Evolutionary conservation across 78 protist genomes (phyloP), one percentile per base, ranked within the genome.

Genomic region (Pigoraptor vietnamica): DNA sequence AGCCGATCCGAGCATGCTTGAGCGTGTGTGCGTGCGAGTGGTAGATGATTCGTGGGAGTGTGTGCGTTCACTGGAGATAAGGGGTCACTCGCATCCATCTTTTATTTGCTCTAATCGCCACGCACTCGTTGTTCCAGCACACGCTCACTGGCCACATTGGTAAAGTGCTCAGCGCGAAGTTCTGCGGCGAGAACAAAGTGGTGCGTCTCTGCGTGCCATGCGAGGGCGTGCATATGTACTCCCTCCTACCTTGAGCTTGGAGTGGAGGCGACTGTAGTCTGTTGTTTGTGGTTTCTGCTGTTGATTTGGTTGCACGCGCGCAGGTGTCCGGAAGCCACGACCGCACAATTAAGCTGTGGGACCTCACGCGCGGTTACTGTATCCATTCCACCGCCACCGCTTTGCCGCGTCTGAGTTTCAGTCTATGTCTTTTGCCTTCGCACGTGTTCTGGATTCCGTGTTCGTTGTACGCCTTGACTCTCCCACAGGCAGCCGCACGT

Each of bases 271-370:
- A n/a, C n/a, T n/a, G n/a, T n/a, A n/a, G n/a, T n/a, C n/a, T n/a
- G n/a, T n/a, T n/a, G n/a, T n/a, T n/a, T n/a, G n/a, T n/a, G n/a
- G n/a, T n/a, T n/a, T n/a, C n/a, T n/a, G n/a, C n/a, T n/a, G n/a
- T n/a, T n/a, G n/a, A n/a, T n/a, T n/a, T n/a, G n/a, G n/a, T n/a
- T n/a, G n/a, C n/a, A n/a, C n/a, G 23, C 37, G 24, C 21, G 39
- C 33, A 92, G 83, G 94, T 93, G 14, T 90, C 97, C 0, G 98
- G 97, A 19, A 91, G 95, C 48, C 96, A 95, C 37, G 98, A 96
- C 87, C 92, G 98, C 35, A 95, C 98, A 2, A 92, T 96, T 25
- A 95, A 95, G 83, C n/a, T 96, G 1, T 96, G 97, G 97, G 98
- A 96, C 67, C 89, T 96, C 1, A 87, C 90, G 38, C 93, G 79